Evolutionary conservation across 805 yeast species (phyloP), one percentile per base, ranked within the genome.

Genomic region (Saccharomycopsis schoenii): DNA sequence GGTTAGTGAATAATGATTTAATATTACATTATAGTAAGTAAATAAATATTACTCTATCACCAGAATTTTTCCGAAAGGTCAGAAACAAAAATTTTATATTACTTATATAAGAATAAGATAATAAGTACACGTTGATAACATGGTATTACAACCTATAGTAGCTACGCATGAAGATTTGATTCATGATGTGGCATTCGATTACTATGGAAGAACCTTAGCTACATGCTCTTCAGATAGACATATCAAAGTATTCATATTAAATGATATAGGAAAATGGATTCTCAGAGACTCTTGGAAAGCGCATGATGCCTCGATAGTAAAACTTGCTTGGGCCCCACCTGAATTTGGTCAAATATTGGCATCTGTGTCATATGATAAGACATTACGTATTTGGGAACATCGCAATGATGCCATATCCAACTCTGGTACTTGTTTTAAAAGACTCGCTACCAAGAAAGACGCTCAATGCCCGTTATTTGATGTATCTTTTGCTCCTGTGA

Each of bases 191-290:
- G 85, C 89, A 21, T 94, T 92, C 72, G 97, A 94, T 72, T 93
- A 87, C 73, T 93, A 93, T 70, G 98, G 99, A 1, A 83, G 85
- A 60, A 89, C 91, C 64, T 77, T 94, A 61, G 99, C 98, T 1
- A 93, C 97, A 0, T 92, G 96, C 62, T 89, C 97, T 3, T 89
- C 96, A 0, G 99, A 94, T 73, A 97, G 92, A 68, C 96, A 89
- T 68, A 81, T 94, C 64, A 89, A 90, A 68, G 92, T 94, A 39
- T 94, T 91, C 71, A 51, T 14, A 15, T 17, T 34, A 14, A 88
- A 86, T 66, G 74, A 79, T 34, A 79, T 86, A 1, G 82, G 80
- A n/a, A 79, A 83, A 19, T 94, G 98, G 98, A 81, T 82, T 19
- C 73, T 89, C 60, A 85, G 86, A 68, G 97, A 93, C 72, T 84